phyloP scores from a whole-genome alignment of 371 early-diverging fungal genomes.

The Amoeboaphelidium protococcarum region DNA sequence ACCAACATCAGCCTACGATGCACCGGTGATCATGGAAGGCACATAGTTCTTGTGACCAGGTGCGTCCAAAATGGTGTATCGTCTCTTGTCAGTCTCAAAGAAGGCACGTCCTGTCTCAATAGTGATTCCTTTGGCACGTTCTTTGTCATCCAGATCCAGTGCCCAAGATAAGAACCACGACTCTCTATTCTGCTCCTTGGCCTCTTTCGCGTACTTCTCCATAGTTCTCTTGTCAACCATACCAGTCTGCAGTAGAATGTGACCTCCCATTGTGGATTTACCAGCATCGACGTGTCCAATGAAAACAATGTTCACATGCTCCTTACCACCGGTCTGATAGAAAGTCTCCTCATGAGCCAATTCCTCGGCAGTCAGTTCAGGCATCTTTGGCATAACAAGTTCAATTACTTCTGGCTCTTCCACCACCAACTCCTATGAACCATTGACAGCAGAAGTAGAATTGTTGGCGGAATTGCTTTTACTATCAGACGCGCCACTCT shows the following conservation, averaged over 20 bases:
- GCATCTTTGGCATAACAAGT: slow-evolving; percentile 5
- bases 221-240: slow-evolving; percentile 97
- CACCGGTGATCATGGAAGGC: slow-evolving; percentile 95
- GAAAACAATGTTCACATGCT: slow-evolving; percentile 85
- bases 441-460: too few relatives aligned
- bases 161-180: slow-evolving; percentile 97
- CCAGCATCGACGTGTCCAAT: slow-evolving; percentile 99
- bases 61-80: slow-evolving; percentile 89
- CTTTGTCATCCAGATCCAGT: slow-evolving; percentile 79
- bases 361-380: neutral
- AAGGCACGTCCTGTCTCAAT: slow-evolving; percentile 89
- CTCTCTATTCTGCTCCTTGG: slow-evolving; percentile 82
- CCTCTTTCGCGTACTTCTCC: slow-evolving; percentile 87
- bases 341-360: neutral
- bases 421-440: too few relatives aligned
- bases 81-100: slow-evolving; percentile 82
- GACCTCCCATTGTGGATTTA: slow-evolving; percentile 98
- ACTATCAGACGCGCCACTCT: too few relatives aligned
- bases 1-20: slow-evolving; percentile 89
- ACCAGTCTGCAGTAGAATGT: slow-evolving; percentile 70
- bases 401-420: slow-evolving; percentile 5
- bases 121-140: slow-evolving; percentile 91
- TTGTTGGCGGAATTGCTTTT: too few relatives aligned
- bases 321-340: slow-evolving; percentile 19
- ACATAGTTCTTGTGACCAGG: slow-evolving; percentile 99